Evolutionary conservation across 2,329 filamentous ascomycete species (phyloP).

Genomic region (Neocucurbitaria cava): DNA sequence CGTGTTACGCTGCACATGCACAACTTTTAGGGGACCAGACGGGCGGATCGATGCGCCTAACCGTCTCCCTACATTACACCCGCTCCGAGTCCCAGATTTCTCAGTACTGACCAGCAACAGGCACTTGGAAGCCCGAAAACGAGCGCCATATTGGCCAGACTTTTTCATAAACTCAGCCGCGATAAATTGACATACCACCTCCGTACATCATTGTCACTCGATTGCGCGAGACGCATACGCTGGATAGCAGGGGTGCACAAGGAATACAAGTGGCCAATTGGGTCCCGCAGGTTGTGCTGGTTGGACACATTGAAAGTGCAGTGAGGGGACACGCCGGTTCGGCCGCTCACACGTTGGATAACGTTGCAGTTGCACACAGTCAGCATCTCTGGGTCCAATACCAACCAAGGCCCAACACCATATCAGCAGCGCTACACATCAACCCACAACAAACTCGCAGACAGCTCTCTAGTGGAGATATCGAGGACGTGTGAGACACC

Average conservation of each 20-base stretch:
- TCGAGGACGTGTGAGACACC: not conserved
- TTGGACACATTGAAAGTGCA: not conserved
- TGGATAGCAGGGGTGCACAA: not conserved
- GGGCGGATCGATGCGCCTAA: conserved; percentile 10
- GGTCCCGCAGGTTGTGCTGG: not conserved
- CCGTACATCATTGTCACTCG: not conserved
- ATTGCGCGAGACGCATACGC: not conserved
- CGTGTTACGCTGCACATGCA: conserved; percentile 2
- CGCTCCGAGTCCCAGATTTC: conserved; percentile 6
- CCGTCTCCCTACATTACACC: conserved; percentile 3
- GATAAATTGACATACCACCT: not conserved
- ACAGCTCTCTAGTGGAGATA: not conserved
- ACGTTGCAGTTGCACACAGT: not conserved
- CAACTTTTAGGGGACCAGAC: not conserved
- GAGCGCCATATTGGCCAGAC: conserved; percentile 45
- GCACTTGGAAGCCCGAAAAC: conserved; percentile 47
- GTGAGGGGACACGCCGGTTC: not conserved
- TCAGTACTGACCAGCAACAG: conserved; percentile 36
- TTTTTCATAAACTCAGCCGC: conserved; percentile 30
- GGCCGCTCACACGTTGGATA: not conserved
- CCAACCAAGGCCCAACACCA: not conserved
- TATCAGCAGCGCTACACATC: not conserved
- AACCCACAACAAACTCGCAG: not conserved
- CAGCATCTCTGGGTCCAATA: not conserved
- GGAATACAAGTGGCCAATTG: not conserved